Base-by-base conservation (phyloP, 768 basidiomycete genomes). In the Suillus ampliporus region DNA sequence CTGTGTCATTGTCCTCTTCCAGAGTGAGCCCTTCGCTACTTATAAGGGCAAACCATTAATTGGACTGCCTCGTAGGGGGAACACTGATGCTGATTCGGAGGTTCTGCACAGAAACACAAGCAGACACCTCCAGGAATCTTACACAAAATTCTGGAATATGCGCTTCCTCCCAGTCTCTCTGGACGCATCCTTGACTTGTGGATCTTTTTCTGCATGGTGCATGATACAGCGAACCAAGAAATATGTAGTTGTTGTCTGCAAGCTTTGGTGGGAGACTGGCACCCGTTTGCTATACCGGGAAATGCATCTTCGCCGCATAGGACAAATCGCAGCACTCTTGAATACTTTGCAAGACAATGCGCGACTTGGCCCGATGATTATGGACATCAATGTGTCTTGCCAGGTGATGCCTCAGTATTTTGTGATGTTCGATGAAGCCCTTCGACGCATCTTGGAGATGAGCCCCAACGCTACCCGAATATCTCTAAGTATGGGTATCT, bases 241-340 rank as follows among this genome's bases (percentile, higher is more conserved):
- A 35, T 14, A 65, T 7, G 21, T 75, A 15, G 21, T 66, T 15
- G 34, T 64, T 13, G 76, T 77, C 15, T 78, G 71, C 64, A 70
- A 66, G 28, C 35, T 47, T 2, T 77, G 75, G 74, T 61, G 73
- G 48, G 26, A 58, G 31, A 59, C 68, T 19, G 72, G 68, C 9
- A 62, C 73, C 40, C 51, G 63, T 17, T 44, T 72, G 35, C 64
- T 77, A 5, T 78, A 76, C 54, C 63, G 71, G 48, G 64, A 71
- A 19, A 58, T 77, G 11, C 64, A 60, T 41, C 64, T 78, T 41
- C 71, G 65, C 13, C 65, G 64, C 9, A 54, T 67, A 19, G 67
- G 62, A 28, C 71, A 75, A 50, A 61, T 76, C 4, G 54, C 60
- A 23, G 62, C 60, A 3, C 64, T 76, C 11, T 64, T 69, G 15